Evolutionary conservation across 164 flowering plant species (phyloP), one percentile per base, ranked within the genome.

Genomic region (Echeveria elegans): DNA sequence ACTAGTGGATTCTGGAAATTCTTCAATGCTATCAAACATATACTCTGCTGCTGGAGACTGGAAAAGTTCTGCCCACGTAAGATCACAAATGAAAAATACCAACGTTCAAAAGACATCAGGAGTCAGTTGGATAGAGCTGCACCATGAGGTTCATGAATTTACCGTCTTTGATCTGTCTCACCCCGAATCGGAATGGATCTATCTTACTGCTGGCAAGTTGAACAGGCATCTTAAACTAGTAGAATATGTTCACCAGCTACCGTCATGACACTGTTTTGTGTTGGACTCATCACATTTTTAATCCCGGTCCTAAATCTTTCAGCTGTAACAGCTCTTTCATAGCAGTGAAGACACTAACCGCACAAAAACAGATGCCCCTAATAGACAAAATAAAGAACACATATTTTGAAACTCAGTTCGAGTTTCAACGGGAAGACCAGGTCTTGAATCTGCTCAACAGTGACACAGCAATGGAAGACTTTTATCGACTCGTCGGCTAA

Each of bases 31-130:
- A 74, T 85, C 96, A 40, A 88, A 85, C 72, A 85, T 92, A 52
- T 85, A 79, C 76, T 89, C 98, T 32, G 80, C 86, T 12, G 79
- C 79, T 5, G 86, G 90, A 21, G 81, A 86, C 50, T 89, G 98
- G 98, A 70, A 67, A 6, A 68, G 70, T 73, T 85, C 80, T 32
- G 80, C 95, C 11, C 75, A 74, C 72, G 77, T 76, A 53, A 77
- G 93, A 75, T 34, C 75, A 71, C 69, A 34, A 58, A 84, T 92
- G 91, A 88, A 73, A 77, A 80, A 60, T 23, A 65, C 69, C 0
- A 77, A 80, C 5, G 37, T 56, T 7, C 69, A 74, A 45, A 89
- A 86, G 72, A 75, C 77, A 7, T 74, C 89, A 2, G 90, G 98
- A 2, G 83, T 78, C 36, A 88, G 93, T 68, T 82, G 80, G 14